These are phyloP conservation scores for Exobasidium rhododendri DNA, from an alignment of 1,284 basidiomycete genomes.

Conservation along the genomic window DNA sequence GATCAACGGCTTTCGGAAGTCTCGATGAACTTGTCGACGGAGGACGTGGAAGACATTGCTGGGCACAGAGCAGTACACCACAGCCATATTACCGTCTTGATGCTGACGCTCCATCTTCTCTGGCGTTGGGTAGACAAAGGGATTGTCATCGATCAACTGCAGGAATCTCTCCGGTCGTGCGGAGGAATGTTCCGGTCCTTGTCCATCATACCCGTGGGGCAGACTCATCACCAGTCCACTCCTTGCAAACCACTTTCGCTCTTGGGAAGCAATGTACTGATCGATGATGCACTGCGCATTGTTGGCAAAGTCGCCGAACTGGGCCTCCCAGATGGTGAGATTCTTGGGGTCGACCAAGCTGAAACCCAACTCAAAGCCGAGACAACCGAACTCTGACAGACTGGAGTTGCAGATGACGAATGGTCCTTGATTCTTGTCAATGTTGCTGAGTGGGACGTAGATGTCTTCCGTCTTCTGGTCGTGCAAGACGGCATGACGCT, in stretches of 20 bases:
- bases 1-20: conserved; percentile 60
- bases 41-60: conserved; percentile 56
- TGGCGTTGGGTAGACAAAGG: conserved; percentile 79
- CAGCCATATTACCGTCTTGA: conserved; percentile 99
- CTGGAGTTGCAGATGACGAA: conserved; percentile 97
- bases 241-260: conserved; percentile 97
- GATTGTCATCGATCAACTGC: conserved; percentile 96
- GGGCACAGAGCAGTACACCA: conserved; percentile 77
- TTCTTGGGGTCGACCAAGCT: conserved; percentile 93
- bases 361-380: conserved; percentile 98
- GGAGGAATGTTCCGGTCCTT: conserved; percentile 97
- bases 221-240: conserved; percentile 86
- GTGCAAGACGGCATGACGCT: conserved; percentile 93
- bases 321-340: conserved; percentile 94
- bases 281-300: conserved; percentile 94
- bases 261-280: conserved; percentile 96
- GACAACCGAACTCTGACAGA: conserved; percentile 87
- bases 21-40: conserved; percentile 54
- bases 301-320: conserved; percentile 86
- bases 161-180: conserved; percentile 94
- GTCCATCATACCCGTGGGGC: conserved; percentile 92
- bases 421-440: conserved; percentile 78
- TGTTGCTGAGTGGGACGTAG: conserved; percentile 83
- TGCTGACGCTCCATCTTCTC: conserved; percentile 92
- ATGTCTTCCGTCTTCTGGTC: conserved; percentile 90